Evolutionary conservation across 2,329 filamentous ascomycete genomes (phyloP).

Genomic region (Biscogniauxia marginata): DNA sequence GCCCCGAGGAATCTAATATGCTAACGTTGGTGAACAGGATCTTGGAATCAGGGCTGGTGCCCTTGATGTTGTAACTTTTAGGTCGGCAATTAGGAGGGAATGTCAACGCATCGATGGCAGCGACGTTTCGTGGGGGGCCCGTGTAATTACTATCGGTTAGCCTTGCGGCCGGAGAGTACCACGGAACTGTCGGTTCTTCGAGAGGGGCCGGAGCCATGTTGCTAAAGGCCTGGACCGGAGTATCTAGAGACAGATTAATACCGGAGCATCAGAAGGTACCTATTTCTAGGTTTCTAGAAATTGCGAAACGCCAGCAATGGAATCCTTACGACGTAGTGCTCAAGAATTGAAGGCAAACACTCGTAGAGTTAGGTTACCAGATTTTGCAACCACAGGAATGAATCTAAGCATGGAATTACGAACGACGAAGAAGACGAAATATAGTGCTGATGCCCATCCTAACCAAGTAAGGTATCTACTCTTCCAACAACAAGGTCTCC

Average conservation of each 20-base stretch:
- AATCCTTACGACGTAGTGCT: no score
- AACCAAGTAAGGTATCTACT: no score
- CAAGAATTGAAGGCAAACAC: background rate
- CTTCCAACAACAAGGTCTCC: no score
- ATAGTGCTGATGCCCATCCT: no score
- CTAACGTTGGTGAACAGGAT: conserved; percentile 33
- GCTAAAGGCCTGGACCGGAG: background rate
- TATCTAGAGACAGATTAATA: background rate
- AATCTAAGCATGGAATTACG: background rate
- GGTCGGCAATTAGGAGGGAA: background rate
- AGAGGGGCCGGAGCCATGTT: background rate
- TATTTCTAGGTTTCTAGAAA: background rate
- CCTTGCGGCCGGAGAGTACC: background rate
- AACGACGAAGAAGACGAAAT: no score
- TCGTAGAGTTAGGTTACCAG: background rate
- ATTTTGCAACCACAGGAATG: background rate
- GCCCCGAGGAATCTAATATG: conserved; percentile 33
- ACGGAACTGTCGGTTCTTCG: background rate
- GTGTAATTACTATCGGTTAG: background rate
- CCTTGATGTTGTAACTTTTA: background rate
- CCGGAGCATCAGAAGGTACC: background rate
- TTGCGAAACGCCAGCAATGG: no score
- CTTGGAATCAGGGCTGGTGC: conserved; percentile 6
- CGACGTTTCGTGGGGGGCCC: background rate
- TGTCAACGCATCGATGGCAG: background rate